These are phyloP conservation scores for Globisporangium carolinianum DNA, from an alignment of 352 stramenopile species.

Conservation along the genomic window DNA sequence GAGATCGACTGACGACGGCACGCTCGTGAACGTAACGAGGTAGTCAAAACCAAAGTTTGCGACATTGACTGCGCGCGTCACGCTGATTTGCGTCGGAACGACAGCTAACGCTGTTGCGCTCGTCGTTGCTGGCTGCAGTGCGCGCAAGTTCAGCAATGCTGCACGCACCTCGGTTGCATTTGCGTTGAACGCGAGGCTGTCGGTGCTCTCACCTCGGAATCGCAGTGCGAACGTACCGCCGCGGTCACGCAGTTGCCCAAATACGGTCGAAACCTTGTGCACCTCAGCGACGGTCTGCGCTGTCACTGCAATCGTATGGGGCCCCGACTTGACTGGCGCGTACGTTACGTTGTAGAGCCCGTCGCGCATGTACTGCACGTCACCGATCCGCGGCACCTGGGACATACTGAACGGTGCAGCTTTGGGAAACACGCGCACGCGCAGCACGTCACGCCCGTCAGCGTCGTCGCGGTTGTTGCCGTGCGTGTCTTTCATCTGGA, in stretches of 20 bases:
- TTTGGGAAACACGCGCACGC: constrained; percentile 47
- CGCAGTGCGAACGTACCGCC: constrained; percentile 81
- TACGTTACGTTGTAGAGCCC: constrained; percentile 87
- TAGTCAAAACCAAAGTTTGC: constrained; percentile 70
- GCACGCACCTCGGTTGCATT: constrained; percentile 53
- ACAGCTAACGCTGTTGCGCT: constrained; percentile 3
- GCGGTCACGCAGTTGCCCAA: constrained; percentile 55
- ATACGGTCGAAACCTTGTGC: constrained; percentile 79
- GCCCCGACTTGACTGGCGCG: constrained; percentile 67
- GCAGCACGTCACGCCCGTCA: constrained; percentile 20
- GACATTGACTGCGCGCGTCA: constrained; percentile 39
- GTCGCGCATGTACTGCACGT: constrained; percentile 50
- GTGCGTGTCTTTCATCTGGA: constrained; percentile 81
- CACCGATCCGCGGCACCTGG: constrained; percentile 22
- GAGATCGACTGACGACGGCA: constrained; percentile 32
- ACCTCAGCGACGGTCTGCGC: constrained; percentile 68
- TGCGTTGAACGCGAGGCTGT: constrained; percentile 76
- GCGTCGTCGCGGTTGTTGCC: constrained; percentile 67
- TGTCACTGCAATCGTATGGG: constrained; percentile 84
- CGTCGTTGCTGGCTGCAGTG: constrained; percentile 15
- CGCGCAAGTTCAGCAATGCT: constrained; percentile 56
- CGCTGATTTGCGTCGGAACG: constrained; percentile 26
- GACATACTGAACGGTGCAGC: constrained; percentile 16
- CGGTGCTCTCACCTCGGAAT: constrained; percentile 52
- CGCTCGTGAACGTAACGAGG: constrained; percentile 49